phyloP scores from a whole-genome alignment of 352 stramenopile genomes.

The Phytophthora hybrid region DNA sequence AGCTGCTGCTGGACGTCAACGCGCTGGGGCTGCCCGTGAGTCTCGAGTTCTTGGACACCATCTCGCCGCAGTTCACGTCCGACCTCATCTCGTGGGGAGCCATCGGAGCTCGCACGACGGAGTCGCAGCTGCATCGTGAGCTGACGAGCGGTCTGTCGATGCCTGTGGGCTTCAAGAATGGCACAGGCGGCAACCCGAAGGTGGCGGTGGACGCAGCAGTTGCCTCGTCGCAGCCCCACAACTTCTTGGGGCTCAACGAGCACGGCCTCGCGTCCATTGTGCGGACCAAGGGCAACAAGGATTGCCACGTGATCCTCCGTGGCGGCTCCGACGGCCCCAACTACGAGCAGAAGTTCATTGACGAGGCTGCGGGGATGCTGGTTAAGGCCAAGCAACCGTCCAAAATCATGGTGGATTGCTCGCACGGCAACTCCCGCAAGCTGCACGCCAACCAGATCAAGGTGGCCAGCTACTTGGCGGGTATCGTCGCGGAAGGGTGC shows the following conservation, averaged over 20 bases:
- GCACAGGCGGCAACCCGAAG: conserved; percentile 81
- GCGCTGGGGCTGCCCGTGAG: conserved; percentile 76
- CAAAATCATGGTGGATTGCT: conserved; percentile 92
- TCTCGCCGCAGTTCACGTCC: conserved; percentile 82
- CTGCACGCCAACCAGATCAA: conserved; percentile 85
- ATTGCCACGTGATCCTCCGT: conserved; percentile 88
- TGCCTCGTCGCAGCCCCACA: conserved; percentile 76
- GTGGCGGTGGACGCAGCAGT: conserved; percentile 82
- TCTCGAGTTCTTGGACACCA: conserved; percentile 86
- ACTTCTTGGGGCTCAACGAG: conserved; percentile 85
- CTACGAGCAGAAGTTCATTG: conserved; percentile 81
- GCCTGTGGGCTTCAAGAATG: conserved; percentile 90
- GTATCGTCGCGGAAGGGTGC: conserved; percentile 70
- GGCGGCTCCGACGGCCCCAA: conserved; percentile 82
- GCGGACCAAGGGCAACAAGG: conserved; percentile 84
- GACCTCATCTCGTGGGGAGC: conserved; percentile 86
- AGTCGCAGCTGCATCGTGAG: conserved; percentile 86
- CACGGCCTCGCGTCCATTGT: conserved; percentile 87
- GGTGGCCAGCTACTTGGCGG: conserved; percentile 73
- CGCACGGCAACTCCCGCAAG: conserved; percentile 89
- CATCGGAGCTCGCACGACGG: conserved; percentile 86
- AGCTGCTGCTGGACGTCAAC: conserved; percentile 88
- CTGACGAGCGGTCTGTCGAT: conserved; percentile 84
- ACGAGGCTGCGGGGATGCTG: conserved; percentile 67
- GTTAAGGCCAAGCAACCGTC: conserved; percentile 71